These are phyloP conservation scores for Tylopilus sp. DNA, from an alignment of 1,284 basidiomycete genomes.

Conservation along the genomic window DNA sequence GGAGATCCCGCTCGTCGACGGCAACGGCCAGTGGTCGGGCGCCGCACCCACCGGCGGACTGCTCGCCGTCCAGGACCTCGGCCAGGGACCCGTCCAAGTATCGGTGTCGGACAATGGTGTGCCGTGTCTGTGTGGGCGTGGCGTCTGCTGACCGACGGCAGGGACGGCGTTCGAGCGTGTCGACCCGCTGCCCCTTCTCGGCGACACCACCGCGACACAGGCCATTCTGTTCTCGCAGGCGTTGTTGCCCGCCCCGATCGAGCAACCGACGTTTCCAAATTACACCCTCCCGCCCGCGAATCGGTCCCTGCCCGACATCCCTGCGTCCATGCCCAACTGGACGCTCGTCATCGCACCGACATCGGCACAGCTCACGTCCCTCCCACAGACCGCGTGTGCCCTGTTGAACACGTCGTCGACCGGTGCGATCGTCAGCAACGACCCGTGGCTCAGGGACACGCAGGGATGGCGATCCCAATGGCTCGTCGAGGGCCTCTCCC, in stretches of 20 bases:
- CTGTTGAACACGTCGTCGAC: conserved; percentile 39
- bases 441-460: conserved; percentile 54
- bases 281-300: conserved; percentile 73
- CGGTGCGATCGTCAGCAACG: conserved; percentile 42
- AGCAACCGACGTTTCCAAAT: conserved; percentile 69
- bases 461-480: conserved; percentile 68
- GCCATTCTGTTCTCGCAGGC: conserved; percentile 76
- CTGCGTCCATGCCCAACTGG: conserved; percentile 47
- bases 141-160: conserved; percentile 1
- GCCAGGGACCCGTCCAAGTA: conserved; percentile 51
- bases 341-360: conserved; percentile 57
- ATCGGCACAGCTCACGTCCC: conserved; percentile 39
- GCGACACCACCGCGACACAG: conserved; percentile 75
- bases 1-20: conserved; percentile 50
- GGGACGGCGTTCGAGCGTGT: conserved; percentile 45
- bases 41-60: conserved; percentile 45
- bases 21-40: conserved; percentile 59
- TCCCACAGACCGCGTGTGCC: conserved; percentile 61
- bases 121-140: conserved; percentile 12
- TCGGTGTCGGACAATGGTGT: conserved; percentile 55
- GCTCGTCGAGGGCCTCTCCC: conserved; percentile 55
- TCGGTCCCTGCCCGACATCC: conserved; percentile 44
- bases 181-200: conserved; percentile 55
- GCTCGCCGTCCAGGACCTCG: conserved; percentile 48
- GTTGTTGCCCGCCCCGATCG: conserved; percentile 38